Conservation (phyloP, 2,329 filamentous ascomycete species). For the Fusarium heterosporum region DNA sequence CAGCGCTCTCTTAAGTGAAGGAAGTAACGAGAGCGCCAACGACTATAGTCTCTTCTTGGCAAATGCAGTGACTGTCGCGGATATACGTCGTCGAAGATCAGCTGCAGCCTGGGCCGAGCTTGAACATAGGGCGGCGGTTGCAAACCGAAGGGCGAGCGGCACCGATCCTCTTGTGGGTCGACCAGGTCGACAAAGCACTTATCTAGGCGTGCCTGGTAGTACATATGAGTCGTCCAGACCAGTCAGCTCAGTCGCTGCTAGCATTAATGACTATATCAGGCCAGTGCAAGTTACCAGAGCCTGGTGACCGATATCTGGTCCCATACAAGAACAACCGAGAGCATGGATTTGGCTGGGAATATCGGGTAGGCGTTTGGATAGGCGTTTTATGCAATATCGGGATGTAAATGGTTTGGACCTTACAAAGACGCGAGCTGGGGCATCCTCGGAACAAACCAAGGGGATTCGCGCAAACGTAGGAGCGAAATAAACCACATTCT, state of each 20-base stretch:
- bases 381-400: conserved; percentile 23
- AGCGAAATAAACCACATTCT: conserved; percentile 14
- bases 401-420: conserved; percentile 1
- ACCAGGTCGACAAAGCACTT: conserved; percentile 25
- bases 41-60: conserved; percentile 46
- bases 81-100: conserved; percentile 22
- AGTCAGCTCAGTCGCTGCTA: conserved; percentile 27
- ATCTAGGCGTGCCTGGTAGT: conserved; percentile 25
- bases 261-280: conserved; percentile 37
- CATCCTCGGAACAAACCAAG: background rate
- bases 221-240: conserved; percentile 23
- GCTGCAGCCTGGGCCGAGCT: conserved; percentile 37
- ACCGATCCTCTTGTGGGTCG: conserved; percentile 18
- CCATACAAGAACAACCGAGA: background rate
- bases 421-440: background rate
- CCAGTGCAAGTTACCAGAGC: conserved; percentile 21
- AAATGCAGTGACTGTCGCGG: conserved; percentile 24
- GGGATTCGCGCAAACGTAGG: conserved; percentile 1
- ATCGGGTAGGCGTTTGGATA: background rate
- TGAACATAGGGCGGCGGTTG: conserved; percentile 20
- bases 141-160: conserved; percentile 19
- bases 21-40: conserved; percentile 14
- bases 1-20: conserved; percentile 14
- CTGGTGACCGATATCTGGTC: conserved; percentile 13
- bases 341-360: conserved; percentile 9